Percentiles rank a stretch among this genome's conserved stretches.
Evolutionary conservation across 2,329 filamentous ascomycete genomes (phyloP).

Genomic region (Cytospora piceicola): DNA sequence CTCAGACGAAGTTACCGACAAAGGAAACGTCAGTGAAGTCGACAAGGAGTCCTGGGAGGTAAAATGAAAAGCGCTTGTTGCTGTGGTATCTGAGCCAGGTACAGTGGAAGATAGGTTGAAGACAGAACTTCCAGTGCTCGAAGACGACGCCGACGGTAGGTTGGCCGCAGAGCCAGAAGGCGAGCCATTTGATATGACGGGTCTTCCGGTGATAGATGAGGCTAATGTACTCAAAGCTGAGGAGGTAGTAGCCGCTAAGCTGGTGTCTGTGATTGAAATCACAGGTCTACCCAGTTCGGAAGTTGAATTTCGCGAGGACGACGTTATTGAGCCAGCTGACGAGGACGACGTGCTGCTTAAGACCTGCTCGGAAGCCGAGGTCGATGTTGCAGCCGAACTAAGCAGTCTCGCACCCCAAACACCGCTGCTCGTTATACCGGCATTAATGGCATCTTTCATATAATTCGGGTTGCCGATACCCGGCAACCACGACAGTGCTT

Average conservation of each 20-base stretch:
- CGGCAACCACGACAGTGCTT: conserved; percentile 27
- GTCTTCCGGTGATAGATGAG: not conserved
- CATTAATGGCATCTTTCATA: conserved; percentile 27
- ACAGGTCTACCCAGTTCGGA: not conserved
- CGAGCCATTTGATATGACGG: not conserved
- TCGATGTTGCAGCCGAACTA: not conserved
- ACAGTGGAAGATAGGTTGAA: not conserved
- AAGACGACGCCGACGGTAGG: not conserved
- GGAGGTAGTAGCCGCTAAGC: not conserved
- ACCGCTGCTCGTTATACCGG: conserved; percentile 9
- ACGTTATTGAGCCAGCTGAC: not conserved
- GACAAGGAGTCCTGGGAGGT: too few species aligned
- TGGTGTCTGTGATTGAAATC: not conserved
- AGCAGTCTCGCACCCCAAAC: conserved; percentile 29
- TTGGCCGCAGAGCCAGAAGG: not conserved
- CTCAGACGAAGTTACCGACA: not conserved
- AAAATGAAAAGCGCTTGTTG: not conserved
- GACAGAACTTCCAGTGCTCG: not conserved
- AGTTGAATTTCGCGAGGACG: not conserved
- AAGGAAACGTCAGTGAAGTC: not conserved
- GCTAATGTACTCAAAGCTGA: conserved; percentile 11
- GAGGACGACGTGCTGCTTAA: not conserved
- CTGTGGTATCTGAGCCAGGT: not conserved
- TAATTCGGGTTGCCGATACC: conserved; percentile 25
- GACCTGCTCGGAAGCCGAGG: not conserved